phyloP scores from a whole-genome alignment of 2,329 filamentous ascomycete species.

The Colletotrichum destructivum region DNA sequence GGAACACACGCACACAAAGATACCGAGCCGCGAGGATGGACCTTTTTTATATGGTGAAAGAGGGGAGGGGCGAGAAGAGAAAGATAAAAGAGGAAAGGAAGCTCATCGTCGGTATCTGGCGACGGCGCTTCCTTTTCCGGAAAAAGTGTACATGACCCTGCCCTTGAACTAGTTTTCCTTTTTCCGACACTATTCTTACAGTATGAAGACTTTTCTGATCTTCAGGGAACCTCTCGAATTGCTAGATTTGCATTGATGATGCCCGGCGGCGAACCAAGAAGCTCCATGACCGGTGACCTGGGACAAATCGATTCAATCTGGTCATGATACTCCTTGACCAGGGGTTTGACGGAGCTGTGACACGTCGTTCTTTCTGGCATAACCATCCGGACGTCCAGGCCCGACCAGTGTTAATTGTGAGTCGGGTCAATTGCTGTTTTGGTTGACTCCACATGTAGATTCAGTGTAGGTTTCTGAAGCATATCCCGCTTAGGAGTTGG shows the following conservation, averaged over 20 bases:
- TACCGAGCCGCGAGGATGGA: conserved; percentile 33
- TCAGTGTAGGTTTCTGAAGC: neutral
- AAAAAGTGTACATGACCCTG: conserved; percentile 51
- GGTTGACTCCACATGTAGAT: neutral
- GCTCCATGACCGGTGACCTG: neutral
- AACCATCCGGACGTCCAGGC: neutral
- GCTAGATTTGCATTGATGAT: conserved; percentile 39
- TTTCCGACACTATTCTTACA: conserved; percentile 45
- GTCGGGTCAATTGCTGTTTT: neutral
- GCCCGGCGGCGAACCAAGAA: neutral
- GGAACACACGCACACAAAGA: conserved; percentile 25
- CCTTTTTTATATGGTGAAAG: neutral
- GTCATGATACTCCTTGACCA: neutral
- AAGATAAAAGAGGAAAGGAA: conserved; percentile 36
- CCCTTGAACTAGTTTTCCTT: conserved; percentile 47
- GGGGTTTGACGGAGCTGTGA: too few species aligned
- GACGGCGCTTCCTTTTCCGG: conserved; percentile 14
- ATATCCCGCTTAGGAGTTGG: neutral
- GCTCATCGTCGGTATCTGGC: conserved; percentile 26
- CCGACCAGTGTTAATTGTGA: too few species aligned
- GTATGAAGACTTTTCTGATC: conserved; percentile 44
- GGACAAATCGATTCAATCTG: neutral
- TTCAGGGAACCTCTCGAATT: conserved; percentile 34
- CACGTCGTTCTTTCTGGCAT: neutral
- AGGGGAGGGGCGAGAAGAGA: conserved; percentile 11